Base-by-base conservation (phyloP, 1,139 yeast species). In the Geotrichum reessii region DNA sequence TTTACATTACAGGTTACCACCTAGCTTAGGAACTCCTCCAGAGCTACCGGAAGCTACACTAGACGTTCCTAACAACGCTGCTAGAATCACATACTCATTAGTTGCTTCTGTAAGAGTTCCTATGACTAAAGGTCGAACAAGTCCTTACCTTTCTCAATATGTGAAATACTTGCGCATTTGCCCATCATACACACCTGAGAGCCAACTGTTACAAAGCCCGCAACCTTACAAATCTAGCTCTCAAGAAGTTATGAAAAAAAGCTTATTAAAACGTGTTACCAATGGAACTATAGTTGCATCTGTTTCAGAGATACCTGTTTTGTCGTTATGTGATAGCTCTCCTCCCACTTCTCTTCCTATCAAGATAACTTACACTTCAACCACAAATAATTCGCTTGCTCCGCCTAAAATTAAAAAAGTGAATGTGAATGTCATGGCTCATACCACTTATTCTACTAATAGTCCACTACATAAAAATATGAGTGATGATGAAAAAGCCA, bases 11-110 rank as follows among this genome's bases (percentile, higher is more conserved):
- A 25, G 58, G 12, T 42, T 56, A 8, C 58, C 58, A 11, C 58
- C 58, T 19, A 56, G 58, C 24, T 8, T 56, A 24, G 58, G 58
- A 1, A 47, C 58, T 8, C 58, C 58, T 12, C 56, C 58, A 27
- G 56, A 56, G 53, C 31, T 37, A 14, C 25, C 44, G 6, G 55
- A 47, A 24, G n/a, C 44, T 48, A 22, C 48, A 7, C 44, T 33
- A 9, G 52, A 52, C 24, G 52, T 56, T 42, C 51, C 55, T 28
- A 46, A 52, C 28, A 56, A 52, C n/a, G 51, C 52, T 12, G 58
- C 58, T 19, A 37, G 58, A 9, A 27, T 56, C 21, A 40, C 50
- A 12, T 56, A 56, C 19, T 47, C 58, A 1, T 28, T 56, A 19
- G 25, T 33, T 5, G 58, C 56, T 5, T 42, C 21, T 28, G 56